A percentile compares a stretch with the other conserved stretches of the same genome.
These are phyloP conservation scores for Dysphania ambrosioides DNA, from an alignment of 148 eudicot species.

Conservation along the genomic window DNA sequence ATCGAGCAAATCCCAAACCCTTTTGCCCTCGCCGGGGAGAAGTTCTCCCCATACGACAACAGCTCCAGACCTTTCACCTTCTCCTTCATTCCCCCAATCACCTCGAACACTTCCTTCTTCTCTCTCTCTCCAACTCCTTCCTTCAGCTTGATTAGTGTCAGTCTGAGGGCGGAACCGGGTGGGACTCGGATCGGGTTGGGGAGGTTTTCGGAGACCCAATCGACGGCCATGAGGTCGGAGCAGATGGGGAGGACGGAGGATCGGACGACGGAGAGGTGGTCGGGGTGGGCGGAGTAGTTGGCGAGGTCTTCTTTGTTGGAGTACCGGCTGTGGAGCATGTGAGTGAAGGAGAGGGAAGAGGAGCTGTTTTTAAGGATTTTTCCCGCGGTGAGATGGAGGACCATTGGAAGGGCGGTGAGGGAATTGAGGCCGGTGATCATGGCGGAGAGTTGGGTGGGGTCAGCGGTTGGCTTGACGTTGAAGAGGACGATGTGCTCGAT, in stretches of 20 bases:
- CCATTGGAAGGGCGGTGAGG: constrained; percentile 45
- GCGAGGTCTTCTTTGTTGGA: constrained; percentile 48
- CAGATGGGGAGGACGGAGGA: constrained; percentile 50
- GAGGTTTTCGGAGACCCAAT: constrained; percentile 47
- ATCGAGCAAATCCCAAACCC: constrained; percentile 72
- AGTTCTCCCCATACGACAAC: constrained; percentile 68
- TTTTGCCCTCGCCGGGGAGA: constrained; percentile 76
- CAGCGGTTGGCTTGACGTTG: constrained; percentile 51
- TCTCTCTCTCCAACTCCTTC: constrained; percentile 54
- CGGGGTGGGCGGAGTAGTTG: constrained; percentile 52
- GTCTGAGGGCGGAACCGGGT: constrained; percentile 63
- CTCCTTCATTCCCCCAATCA: constrained; percentile 56
- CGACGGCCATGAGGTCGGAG: constrained; percentile 83
- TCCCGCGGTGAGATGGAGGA: constrained; percentile 57
- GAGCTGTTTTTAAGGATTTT: constrained; percentile 39
- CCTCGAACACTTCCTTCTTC: constrained; percentile 43
- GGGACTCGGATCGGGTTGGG: constrained; percentile 19
- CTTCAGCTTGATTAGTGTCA: constrained; percentile 61
- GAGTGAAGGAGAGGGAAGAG: constrained; percentile 49
- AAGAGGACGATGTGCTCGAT: constrained; percentile 80
- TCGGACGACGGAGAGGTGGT: constrained; percentile 54
- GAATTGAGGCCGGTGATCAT: constrained; percentile 55
- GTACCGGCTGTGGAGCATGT: constrained; percentile 77
- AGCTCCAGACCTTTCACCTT: constrained; percentile 38
- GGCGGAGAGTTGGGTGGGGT: constrained; percentile 38